Base-by-base conservation (phyloP, 768 basidiomycete species). In the Gelatoporia subvermispora region DNA sequence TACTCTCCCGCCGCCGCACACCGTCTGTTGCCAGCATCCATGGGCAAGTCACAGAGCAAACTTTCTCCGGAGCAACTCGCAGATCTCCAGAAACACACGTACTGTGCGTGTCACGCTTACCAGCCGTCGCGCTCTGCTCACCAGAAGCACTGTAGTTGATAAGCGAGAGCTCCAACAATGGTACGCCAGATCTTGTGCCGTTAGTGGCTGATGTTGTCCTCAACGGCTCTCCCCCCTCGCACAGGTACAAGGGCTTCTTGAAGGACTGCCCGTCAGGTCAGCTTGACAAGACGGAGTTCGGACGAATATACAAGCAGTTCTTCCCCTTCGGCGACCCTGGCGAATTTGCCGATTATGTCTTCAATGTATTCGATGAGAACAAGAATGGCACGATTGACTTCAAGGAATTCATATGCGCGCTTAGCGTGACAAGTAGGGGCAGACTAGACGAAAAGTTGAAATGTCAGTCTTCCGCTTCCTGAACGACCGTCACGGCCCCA, bases 291-390 rank as follows among this genome's bases (percentile, higher is more conserved):
- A 74, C 81, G 48, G 94, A 94, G 66, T 99, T 99, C 72, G 79
- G 87, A 61, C 85, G 87, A 68, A 99, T 99, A 76, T 99, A 98
- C 79, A 93, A 93, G 65, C 96, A 98, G 68, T 99, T 99, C 86
- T 99, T 99, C 77, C 96, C 96, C 21, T 99, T 99, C 62, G 96
- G 96, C 53, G 95, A 99, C 68, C 95, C 96, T 8, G 82, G 75
- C 50, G 88, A 95, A 65, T 99, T 99, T 63, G 93, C 96, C 35
- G 90, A 97, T 68, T 94, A 95, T 60, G 95, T 99, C 61, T 99
- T 99, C 78, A 93, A 96, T 62, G 94, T 97, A 50, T 94, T 93
- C 65, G 92, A 95, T 65, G 84, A 85, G 62, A 91, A 95, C 75
- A 85, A 87, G 77, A 94, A 90, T 69, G 92, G 91, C 48, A 92